Conservation (phyloP, 2,329 filamentous ascomycete genomes). For the Colletotrichum navitas region DNA sequence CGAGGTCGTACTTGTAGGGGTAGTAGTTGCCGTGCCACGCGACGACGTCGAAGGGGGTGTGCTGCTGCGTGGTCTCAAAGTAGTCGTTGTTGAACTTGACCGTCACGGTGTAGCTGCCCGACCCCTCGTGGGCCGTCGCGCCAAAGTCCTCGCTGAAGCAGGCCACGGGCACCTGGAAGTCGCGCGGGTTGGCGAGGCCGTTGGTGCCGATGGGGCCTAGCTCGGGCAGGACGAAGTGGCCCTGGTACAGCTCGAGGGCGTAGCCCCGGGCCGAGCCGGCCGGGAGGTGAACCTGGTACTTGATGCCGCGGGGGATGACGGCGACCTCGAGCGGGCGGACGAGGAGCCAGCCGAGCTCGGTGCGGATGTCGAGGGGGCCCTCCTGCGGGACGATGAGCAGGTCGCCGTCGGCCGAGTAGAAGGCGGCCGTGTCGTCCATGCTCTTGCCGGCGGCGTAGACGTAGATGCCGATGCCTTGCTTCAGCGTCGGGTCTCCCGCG, state of each 20-base stretch:
- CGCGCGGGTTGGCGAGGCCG: conserved; percentile 79
- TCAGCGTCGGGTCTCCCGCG: conserved; percentile 82
- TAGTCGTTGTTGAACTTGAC: conserved; percentile 77
- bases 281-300: conserved; percentile 78
- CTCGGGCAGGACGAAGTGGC: conserved; percentile 78
- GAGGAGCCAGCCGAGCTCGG: conserved; percentile 79
- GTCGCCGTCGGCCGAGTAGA: conserved; percentile 88
- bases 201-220: conserved; percentile 81
- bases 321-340: conserved; percentile 84
- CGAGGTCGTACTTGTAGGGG: conserved; percentile 85
- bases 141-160: conserved; percentile 72
- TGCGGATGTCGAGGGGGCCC: conserved; percentile 80
- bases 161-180: conserved; percentile 81
- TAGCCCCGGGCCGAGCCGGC: conserved; percentile 76
- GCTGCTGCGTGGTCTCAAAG: conserved; percentile 74
- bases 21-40: conserved; percentile 86
- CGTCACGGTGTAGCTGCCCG: conserved; percentile 61
- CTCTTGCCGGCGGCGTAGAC: conserved; percentile 83
- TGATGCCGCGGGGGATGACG: conserved; percentile 80
- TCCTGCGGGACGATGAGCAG: conserved; percentile 82
- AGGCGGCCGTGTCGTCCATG: conserved; percentile 81
- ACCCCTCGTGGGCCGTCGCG: conserved; percentile 54
- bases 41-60: conserved; percentile 83
- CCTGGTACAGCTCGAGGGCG: conserved; percentile 80
- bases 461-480: conserved; percentile 83